A percentile compares a stretch with the other conserved stretches of the same genome.
Conservation (phyloP, 2,329 filamentous ascomycete species). For the Ceratocystis cubensis region DNA sequence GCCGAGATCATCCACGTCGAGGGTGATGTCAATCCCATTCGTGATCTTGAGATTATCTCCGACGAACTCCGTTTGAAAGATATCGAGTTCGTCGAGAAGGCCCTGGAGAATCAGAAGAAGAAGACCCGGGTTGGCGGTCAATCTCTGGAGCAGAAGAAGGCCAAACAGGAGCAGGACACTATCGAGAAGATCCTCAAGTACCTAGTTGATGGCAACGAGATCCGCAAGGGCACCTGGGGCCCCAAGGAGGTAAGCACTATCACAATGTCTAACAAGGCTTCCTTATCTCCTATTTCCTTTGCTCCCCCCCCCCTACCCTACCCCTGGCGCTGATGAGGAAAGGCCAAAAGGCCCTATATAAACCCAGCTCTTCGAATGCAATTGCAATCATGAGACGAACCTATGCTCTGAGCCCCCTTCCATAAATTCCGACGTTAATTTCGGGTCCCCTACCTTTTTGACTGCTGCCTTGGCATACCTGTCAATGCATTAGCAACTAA, state of each 20-base stretch:
- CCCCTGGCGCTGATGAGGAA: conserved; percentile 21
- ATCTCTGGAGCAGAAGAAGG: conserved; percentile 93
- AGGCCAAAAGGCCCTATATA: conserved; percentile 37
- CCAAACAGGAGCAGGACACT: conserved; percentile 84
- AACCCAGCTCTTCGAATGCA: conserved; percentile 99
- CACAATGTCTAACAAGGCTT: neutral
- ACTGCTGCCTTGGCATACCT: neutral
- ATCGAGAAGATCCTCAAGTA: conserved; percentile 79
- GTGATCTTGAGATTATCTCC: conserved; percentile 91
- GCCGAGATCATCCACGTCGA: conserved; percentile 99
- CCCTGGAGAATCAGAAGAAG: conserved; percentile 81
- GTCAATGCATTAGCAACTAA: neutral
- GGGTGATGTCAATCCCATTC: conserved; percentile 89
- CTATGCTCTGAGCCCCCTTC: conserved; percentile 19
- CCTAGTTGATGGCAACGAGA: conserved; percentile 80
- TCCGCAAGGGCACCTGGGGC: conserved; percentile 77
- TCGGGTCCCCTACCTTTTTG: neutral
- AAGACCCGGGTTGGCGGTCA: conserved; percentile 90
- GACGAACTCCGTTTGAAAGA: conserved; percentile 96
- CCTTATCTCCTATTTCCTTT: neutral
- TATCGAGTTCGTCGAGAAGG: conserved; percentile 96
- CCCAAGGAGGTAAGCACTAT: conserved; percentile 77
- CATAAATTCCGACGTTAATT: conserved; percentile 28
- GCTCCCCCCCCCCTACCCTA: conserved; percentile 23
- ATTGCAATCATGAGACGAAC: conserved; percentile 32